These are phyloP conservation scores for Plasmopara muralis DNA, from an alignment of 352 stramenopile species.

Conservation along the genomic window DNA sequence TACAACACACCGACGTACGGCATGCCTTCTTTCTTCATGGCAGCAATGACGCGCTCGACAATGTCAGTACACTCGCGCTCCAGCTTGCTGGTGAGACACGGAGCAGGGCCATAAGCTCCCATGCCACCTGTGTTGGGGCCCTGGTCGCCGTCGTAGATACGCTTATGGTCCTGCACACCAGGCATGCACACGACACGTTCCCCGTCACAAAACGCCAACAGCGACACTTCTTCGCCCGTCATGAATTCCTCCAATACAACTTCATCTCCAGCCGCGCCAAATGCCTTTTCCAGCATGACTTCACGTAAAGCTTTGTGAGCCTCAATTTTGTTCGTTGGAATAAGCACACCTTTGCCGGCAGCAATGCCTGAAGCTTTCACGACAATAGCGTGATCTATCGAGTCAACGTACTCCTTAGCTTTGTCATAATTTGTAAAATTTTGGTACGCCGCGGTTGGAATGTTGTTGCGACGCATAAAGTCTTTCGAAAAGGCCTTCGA, in stretches of 20 bases:
- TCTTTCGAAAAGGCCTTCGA: constrained; percentile 99
- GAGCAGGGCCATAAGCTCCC: constrained; percentile 97
- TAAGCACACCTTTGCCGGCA: constrained; percentile 98
- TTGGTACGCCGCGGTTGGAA: constrained; percentile 95
- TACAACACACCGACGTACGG: constrained; percentile 99
- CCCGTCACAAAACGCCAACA: constrained; percentile 97
- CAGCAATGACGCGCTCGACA: constrained; percentile 63
- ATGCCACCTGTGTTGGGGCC: constrained; percentile 99
- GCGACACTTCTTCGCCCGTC: constrained; percentile 96
- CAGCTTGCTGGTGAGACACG: constrained; percentile 91
- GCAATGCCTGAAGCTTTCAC: constrained; percentile 99
- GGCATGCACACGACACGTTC: constrained; percentile 94
- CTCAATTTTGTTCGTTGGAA: constrained; percentile 92
- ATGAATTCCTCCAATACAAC: constrained; percentile 99
- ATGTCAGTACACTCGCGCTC: constrained; percentile 90
- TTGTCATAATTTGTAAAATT: constrained; percentile 94
- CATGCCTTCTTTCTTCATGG: constrained; percentile 91
- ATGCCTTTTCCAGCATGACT: constrained; percentile 97
- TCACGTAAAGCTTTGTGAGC: constrained; percentile 90
- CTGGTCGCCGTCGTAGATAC: constrained; percentile 94
- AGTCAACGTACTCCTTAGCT: constrained; percentile 90
- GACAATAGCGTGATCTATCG: constrained; percentile 92
- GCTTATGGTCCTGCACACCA: constrained; percentile 98
- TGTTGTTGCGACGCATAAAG: constrained; percentile 96
- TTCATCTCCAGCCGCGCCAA: constrained; percentile 93